Evolutionary conservation across 805 yeast species (phyloP), one percentile per base, ranked within the genome.

Genomic region (Helenozyma baotianmanensis): DNA sequence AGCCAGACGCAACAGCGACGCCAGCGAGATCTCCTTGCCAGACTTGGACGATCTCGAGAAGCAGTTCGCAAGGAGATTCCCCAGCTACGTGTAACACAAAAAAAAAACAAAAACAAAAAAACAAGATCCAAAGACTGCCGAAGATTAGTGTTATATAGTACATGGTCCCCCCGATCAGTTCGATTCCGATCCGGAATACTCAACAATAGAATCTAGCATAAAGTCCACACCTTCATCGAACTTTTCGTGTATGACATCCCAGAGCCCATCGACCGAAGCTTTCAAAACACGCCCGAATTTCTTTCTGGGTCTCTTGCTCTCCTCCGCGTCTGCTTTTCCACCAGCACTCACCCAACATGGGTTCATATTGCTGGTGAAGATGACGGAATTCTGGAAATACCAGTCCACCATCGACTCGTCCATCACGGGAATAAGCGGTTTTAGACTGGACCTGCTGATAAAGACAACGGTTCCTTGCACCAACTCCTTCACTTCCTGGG

Each of bases 371-470:
- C 86, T 71, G 3, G 96, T 77, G 58, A 88, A 89, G 1, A 90
- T 75, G 17, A 90, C 72, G 2, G 96, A 86, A 49, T 85, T 82
- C 43, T 80, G 78, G 62, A 78, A 88, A 58, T 79, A 92, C 96
- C 97, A 89, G 51, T 89, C 96, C 12, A 84, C 74, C 62, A 89
- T 73, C 7, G 82, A 76, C 57, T 92, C 97, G 56, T 90, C 97
- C 50, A 88, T 78, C 15, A 86, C 72, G 4, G 96, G 89, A 4
- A 86, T 86, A 27, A 90, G 70, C 2, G 95, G 80, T 43, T 84
- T 76, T 48, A 90, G 64, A n/a, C 73, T 70, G 2, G 80, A 72
- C 30, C 80, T 72, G 42, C 82, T 87, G 19, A 82, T 64, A 52
- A 80, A 86, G 37, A 76, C 78, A 16, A 83, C 75, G 2, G 82